Conservation (phyloP, 495 filamentous ascomycete genomes). For the Neurospora sp. region DNA sequence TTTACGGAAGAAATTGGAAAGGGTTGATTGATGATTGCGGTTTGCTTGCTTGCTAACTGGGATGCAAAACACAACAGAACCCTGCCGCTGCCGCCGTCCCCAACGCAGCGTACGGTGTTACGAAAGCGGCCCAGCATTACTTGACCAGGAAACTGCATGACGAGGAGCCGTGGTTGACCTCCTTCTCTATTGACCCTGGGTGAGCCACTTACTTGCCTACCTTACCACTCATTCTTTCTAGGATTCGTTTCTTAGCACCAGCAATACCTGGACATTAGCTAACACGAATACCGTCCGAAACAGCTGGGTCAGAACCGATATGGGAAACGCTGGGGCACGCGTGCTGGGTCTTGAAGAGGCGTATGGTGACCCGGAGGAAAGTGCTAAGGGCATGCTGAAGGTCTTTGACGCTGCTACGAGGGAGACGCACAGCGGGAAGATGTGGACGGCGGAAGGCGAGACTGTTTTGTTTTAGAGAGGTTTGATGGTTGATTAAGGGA, state of each 20-base stretch:
- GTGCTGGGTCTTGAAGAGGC: conserved; percentile 27
- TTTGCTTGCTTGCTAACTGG: background rate
- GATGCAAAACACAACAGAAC: conserved; percentile 3
- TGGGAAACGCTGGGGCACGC: conserved; percentile 33
- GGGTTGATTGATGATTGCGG: background rate
- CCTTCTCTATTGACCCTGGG: conserved; percentile 25
- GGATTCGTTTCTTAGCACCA: background rate
- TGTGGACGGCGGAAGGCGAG: background rate
- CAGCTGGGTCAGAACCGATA: conserved; percentile 37
- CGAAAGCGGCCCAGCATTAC: conserved; percentile 32
- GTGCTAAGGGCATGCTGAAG: conserved; percentile 24
- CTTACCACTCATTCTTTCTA: background rate
- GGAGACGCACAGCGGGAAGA: conserved; percentile 31
- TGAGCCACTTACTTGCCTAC: background rate
- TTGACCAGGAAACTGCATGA: conserved; percentile 25
- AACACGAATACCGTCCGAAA: background rate
- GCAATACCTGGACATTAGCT: background rate
- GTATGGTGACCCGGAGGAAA: conserved; percentile 22
- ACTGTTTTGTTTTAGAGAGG: background rate
- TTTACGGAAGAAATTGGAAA: background rate
- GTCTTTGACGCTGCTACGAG: conserved; percentile 27
- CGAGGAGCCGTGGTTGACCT: conserved; percentile 28
- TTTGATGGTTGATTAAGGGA: background rate
- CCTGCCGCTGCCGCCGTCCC: conserved; percentile 12
- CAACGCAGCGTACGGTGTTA: conserved; percentile 28